Base-by-base conservation (phyloP, 345 rosid genomes). In the Arabis alpina region DNA sequence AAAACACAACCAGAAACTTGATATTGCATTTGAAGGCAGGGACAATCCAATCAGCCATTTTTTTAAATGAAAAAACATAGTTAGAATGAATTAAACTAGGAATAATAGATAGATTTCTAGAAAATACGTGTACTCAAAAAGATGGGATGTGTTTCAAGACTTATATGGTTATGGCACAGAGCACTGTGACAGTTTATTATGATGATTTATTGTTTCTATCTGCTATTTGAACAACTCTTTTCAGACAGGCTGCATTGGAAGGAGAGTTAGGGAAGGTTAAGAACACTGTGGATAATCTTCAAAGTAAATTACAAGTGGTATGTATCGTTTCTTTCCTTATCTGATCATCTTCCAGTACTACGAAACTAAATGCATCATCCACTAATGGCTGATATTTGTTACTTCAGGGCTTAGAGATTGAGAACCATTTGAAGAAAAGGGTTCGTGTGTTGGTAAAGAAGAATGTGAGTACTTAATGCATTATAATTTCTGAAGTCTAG, bases 201-300 rank as follows among this genome's bases (percentile, higher is more conserved):
- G 32, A 13, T 48, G 27, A 24, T 56, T 15, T 63, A 48, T 50
- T 47, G 71, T 66, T 56, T 76, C 71, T 37, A 56, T 71, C 30
- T 59, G 71, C 82, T 69, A 81, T 73, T 73, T 82, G 72, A 88
- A 65, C 85, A 86, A 92, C 81, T 79, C 79, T 74, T 79, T 84
- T 90, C 86, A 89, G 99, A 92, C 96, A 95, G 99, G 87, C 84
- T 86, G 87, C 91, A 69, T 75, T 95, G 68, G 98, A 95, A 82
- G 91, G 77, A 70, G 94, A 95, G 80, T 72, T 90, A 85, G 83
- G 85, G 66, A 80, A 70, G 37, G 76, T 77, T 72, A 87, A 89
- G 78, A 80, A 72, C 47, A 74, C 82, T 54, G 70, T 83, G 37
- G 96, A 92, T 72, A 79, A 78, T 77, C 92, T 95, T 73, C 91